Evolutionary conservation across 176 grass and related monocot genomes (phyloP), one percentile per base, ranked within the genome.

Genomic region (Aegilops sharonensis): DNA sequence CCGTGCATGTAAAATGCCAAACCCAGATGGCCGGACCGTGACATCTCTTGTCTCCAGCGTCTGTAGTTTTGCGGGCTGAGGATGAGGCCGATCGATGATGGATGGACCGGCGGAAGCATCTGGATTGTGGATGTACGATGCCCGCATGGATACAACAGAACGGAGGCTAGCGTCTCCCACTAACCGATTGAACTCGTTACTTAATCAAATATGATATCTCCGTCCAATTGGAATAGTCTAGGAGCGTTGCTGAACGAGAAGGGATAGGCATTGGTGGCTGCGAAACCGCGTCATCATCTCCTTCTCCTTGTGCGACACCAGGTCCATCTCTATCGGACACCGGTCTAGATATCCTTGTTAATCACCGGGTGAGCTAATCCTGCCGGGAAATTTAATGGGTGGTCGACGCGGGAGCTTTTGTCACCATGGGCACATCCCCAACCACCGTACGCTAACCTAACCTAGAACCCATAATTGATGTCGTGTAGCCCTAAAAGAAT

Each of bases 341-440:
- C 5, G 14, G 80, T 43, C 67, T 64, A 64, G 85, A 91, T 91
- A 88, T 77, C 12, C 11, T 88, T 91, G 77, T 88, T 91, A 88
- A 87, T 85, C 12, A 1, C 25, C 13, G 39, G 48, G 52, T 91
- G 85, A 88, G 6, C 77, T 90, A 35, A 90, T 72, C 79, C 54
- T 64, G 6, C 21, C 3, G n/a, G 70, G 77, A 4, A 42, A 6
- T 81, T 77, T 81, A 64, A 73, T 42, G 31, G 14, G 62, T 81
- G 89, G 85, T 9, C 25, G 48, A 12, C 56, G 56, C 76, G 3
- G 52, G 62, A 77, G 76, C 30, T 76, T 61, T 5, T 39, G 52
- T 27, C 20, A 9, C 40, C 40, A 20, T 24, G 48, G 40, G 45
- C 30, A 13, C 66, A 20, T 42, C 62, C 34, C 14, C 15, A 54